Percentiles rank a stretch among this genome's conserved stretches.
Evolutionary conservation across 257 asterid genomes (phyloP).

Genomic region (Scutellaria baicalensis): DNA sequence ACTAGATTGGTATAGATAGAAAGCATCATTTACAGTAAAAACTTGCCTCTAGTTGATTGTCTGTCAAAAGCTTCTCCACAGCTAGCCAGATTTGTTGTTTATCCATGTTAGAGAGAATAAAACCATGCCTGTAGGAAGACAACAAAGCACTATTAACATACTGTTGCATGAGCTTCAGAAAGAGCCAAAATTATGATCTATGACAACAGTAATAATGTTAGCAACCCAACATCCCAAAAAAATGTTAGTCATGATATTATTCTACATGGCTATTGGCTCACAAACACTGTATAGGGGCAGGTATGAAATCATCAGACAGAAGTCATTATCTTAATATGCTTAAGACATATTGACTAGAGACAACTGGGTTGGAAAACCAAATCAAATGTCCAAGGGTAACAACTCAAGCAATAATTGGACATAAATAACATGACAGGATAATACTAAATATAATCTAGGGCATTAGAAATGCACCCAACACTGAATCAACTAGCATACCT

Average conservation of each 20-base stretch:
- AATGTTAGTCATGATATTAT: slow-evolving; percentile 1
- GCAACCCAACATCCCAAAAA: slow-evolving; percentile 8
- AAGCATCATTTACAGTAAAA: slow-evolving; percentile 5
- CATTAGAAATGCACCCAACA: slow-evolving; percentile 1
- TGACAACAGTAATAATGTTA: background rate
- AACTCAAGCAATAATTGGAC: background rate
- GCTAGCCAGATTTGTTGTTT: slow-evolving; percentile 79
- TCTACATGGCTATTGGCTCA: slow-evolving; percentile 3
- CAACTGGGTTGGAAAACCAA: background rate
- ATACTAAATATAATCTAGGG: background rate
- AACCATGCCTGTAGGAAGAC: slow-evolving; percentile 68
- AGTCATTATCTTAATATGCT: background rate
- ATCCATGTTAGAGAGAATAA: slow-evolving; percentile 59
- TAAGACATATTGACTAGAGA: background rate
- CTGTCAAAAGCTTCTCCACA: slow-evolving; percentile 78
- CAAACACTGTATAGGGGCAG: background rate
- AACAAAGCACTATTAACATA: slow-evolving; percentile 7
- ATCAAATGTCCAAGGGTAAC: background rate
- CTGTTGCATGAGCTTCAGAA: background rate
- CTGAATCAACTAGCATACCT: slow-evolving; percentile 46
- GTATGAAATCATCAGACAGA: background rate
- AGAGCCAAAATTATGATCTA: background rate
- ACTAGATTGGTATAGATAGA: background rate
- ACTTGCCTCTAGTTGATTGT: slow-evolving; percentile 91
- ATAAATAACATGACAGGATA: slow-evolving; percentile 9